Evolutionary conservation across 371 early-diverging fungal genomes (phyloP).

Genomic region (Homolaphlyctis polyrhiza): DNA sequence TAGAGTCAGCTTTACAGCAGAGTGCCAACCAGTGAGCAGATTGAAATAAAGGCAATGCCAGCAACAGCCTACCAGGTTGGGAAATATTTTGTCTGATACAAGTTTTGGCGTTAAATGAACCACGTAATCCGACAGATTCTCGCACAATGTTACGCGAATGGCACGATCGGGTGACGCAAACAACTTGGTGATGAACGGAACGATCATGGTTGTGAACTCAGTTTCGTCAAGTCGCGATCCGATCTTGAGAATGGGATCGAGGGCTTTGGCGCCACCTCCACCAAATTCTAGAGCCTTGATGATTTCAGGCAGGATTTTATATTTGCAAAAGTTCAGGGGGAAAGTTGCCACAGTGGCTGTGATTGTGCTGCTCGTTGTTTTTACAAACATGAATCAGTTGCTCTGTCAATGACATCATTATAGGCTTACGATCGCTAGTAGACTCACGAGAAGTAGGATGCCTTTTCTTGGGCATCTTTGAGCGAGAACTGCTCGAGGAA

Average conservation of each 20-base stretch:
- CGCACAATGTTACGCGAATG: conserved; percentile 79
- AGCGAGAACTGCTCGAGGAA: conserved; percentile 85
- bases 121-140: conserved; percentile 69
- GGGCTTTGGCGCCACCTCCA: conserved; percentile 80
- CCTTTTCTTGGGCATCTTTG: conserved; percentile 77
- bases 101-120: conserved; percentile 62
- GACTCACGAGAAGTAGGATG: conserved; percentile 62
- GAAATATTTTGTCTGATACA: conserved; percentile 80
- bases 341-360: conserved; percentile 59
- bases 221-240: conserved; percentile 63
- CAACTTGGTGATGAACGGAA: conserved; percentile 73
- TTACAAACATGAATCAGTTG: neutral
- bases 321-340: conserved; percentile 75
- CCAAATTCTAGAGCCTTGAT: conserved; percentile 88
- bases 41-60: neutral
- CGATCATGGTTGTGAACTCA: conserved; percentile 66
- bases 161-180: conserved; percentile 86
- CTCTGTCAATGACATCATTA: neutral
- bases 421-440: neutral
- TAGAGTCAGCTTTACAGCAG: neutral
- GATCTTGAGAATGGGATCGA: conserved; percentile 79
- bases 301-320: conserved; percentile 82
- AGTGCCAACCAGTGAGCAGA: neutral
- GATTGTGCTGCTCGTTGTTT: conserved; percentile 44
- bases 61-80: conserved; percentile 61